These are phyloP conservation scores for Glycyrrhiza uralensis DNA, from an alignment of 306 rosid genomes.

Conservation along the genomic window DNA sequence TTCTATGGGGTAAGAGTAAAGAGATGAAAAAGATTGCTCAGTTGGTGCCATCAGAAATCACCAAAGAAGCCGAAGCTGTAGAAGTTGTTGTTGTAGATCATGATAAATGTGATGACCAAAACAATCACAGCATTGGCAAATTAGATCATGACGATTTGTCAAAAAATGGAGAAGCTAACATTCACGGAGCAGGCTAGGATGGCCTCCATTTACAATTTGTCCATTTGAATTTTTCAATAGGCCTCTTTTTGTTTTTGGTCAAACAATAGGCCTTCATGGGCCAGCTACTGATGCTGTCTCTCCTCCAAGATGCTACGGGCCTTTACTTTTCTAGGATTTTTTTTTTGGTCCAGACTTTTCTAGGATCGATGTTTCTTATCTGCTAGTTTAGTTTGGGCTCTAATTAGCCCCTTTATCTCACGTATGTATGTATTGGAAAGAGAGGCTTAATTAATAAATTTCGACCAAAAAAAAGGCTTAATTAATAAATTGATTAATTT, in stretches of 20 bases:
- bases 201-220: background rate
- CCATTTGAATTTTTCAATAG: too few relatives aligned
- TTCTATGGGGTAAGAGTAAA: conserved; percentile 42
- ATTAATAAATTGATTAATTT: background rate
- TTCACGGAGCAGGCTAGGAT: background rate
- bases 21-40: conserved; percentile 26
- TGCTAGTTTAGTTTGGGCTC: conserved; percentile 3
- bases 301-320: background rate
- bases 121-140: background rate
- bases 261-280: background rate
- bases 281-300: too few relatives aligned
- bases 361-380: too few relatives aligned
- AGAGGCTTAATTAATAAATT: too few relatives aligned
- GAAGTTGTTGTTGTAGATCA: conserved; percentile 22
- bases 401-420: background rate
- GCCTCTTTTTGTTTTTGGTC: too few relatives aligned
- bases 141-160: background rate
- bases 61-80: conserved; percentile 1
- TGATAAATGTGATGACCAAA: conserved; percentile 10
- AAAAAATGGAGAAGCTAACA: background rate
- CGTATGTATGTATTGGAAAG: background rate
- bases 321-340: background rate
- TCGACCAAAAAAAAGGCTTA: too few relatives aligned
- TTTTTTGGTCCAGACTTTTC: too few relatives aligned
- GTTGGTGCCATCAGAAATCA: conserved; percentile 30